Conservation (phyloP, 352 stramenopile genomes). For the Pythium rhizo-oryzae region DNA sequence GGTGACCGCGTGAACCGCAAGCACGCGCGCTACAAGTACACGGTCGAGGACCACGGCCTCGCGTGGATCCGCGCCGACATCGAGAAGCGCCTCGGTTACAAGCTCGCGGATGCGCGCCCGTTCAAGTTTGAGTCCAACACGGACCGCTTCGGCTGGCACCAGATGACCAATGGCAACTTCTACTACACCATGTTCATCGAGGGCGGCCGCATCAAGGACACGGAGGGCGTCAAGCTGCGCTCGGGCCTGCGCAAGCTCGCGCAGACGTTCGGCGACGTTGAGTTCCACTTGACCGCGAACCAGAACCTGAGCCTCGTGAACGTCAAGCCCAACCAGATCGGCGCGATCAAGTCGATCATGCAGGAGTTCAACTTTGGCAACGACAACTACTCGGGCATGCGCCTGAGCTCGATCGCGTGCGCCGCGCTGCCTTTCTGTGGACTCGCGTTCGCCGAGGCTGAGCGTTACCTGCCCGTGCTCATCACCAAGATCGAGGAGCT, state of each 20-base stretch:
- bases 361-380: constrained; percentile 91
- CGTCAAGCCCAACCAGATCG: constrained; percentile 91
- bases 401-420: constrained; percentile 93
- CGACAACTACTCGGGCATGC: constrained; percentile 79
- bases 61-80: constrained; percentile 94
- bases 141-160: constrained; percentile 80
- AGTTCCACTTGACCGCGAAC: constrained; percentile 95
- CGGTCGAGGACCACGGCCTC: constrained; percentile 96
- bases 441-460: constrained; percentile 96
- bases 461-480: constrained; percentile 94
- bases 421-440: constrained; percentile 96
- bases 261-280: constrained; percentile 90
- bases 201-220: constrained; percentile 94
- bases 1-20: constrained; percentile 97
- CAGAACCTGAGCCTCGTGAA: constrained; percentile 96
- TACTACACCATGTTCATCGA: constrained; percentile 87
- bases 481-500: constrained; percentile 93
- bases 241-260: constrained; percentile 91
- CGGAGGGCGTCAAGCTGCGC: constrained; percentile 81
- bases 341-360: constrained; percentile 92
- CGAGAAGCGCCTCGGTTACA: constrained; percentile 94
- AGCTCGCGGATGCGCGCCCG: constrained; percentile 85
- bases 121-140: constrained; percentile 73
- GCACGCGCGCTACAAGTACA: constrained; percentile 98
- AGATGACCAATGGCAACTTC: constrained; percentile 70